A percentile compares a stretch with the other conserved stretches of the same genome.
These are phyloP conservation scores for Cordyceps cicadae DNA, from an alignment of 2,329 filamentous ascomycete genomes.

Conservation along the genomic window DNA sequence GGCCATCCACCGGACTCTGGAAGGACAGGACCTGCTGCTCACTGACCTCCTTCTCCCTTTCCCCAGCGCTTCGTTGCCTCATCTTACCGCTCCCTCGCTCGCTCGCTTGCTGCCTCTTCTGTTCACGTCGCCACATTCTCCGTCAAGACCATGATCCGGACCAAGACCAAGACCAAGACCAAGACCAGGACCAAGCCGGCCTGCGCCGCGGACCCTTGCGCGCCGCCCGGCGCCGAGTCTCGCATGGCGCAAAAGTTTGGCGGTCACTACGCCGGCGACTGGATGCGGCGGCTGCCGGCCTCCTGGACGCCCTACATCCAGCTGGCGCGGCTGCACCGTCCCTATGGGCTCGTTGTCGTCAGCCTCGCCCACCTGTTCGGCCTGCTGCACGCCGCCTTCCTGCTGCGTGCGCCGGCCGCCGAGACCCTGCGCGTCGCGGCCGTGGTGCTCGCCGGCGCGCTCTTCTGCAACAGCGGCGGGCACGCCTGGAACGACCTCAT, in stretches of 20 bases:
- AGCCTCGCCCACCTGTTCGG: constrained; percentile 27
- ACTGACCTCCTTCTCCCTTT: too few relatives aligned
- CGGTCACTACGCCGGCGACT: constrained; percentile 23
- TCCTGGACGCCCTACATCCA: constrained; percentile 27
- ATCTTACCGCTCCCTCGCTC: neutral
- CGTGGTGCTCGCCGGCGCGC: constrained; percentile 15
- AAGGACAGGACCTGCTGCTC: neutral
- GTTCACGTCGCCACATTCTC: neutral
- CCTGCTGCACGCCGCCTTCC: constrained; percentile 21
- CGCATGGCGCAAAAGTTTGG: constrained; percentile 20
- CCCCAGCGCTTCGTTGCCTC: neutral
- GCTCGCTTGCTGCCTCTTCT: neutral
- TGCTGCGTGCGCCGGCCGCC: neutral
- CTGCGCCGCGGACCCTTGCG: too few relatives aligned
- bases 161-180: too few relatives aligned
- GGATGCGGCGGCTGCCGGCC: constrained; percentile 22
- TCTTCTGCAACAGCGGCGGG: constrained; percentile 26
- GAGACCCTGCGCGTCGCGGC: neutral
- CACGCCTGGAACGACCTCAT: constrained; percentile 28
- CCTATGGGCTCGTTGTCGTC: constrained; percentile 24
- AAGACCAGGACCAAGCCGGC: too few relatives aligned
- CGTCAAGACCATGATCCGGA: neutral
- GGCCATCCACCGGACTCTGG: too few relatives aligned
- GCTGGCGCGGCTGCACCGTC: constrained; percentile 24
- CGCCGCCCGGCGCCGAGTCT: neutral